phyloP scores from a whole-genome alignment of 2,329 filamentous ascomycete species.

The Colletotrichum noveboracense region DNA sequence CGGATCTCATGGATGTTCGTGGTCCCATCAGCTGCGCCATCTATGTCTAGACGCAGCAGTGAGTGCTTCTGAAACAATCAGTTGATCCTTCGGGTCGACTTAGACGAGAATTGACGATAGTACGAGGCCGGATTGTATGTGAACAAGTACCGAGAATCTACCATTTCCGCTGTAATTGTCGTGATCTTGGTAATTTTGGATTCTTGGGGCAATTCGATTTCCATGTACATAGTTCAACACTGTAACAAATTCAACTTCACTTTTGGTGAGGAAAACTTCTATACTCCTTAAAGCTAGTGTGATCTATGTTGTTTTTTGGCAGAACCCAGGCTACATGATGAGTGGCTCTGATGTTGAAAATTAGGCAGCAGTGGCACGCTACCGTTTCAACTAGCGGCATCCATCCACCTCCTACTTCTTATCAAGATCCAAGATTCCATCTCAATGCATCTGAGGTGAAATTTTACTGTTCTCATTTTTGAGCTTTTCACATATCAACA shows the following conservation, averaged over 20 bases:
- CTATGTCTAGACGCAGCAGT: not conserved
- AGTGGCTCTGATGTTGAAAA: not conserved
- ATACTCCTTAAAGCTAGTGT: not conserved
- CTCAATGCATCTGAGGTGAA: too few relatives aligned
- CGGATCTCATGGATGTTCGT: not conserved
- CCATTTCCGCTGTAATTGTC: not conserved
- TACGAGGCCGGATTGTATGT: not conserved
- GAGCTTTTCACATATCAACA: not conserved
- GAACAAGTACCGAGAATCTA: not conserved
- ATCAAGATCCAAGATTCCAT: not conserved
- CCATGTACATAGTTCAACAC: not conserved
- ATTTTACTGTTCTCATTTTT: not conserved
- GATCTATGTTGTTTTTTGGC: not conserved
- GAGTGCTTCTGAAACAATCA: not conserved
- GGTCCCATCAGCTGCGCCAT: not conserved
- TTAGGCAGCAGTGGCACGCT: constrained; percentile 2
- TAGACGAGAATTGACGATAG: not conserved
- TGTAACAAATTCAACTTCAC: not conserved
- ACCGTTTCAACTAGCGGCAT: not conserved
- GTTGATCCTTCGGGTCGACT: not conserved
- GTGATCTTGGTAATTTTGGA: not conserved
- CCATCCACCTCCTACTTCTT: not conserved
- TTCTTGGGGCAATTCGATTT: not conserved
- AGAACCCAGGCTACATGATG: not conserved
- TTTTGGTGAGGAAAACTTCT: not conserved